These are phyloP conservation scores for Colletotrichum godetiae DNA, from an alignment of 2,329 filamentous ascomycete species.

Conservation along the genomic window DNA sequence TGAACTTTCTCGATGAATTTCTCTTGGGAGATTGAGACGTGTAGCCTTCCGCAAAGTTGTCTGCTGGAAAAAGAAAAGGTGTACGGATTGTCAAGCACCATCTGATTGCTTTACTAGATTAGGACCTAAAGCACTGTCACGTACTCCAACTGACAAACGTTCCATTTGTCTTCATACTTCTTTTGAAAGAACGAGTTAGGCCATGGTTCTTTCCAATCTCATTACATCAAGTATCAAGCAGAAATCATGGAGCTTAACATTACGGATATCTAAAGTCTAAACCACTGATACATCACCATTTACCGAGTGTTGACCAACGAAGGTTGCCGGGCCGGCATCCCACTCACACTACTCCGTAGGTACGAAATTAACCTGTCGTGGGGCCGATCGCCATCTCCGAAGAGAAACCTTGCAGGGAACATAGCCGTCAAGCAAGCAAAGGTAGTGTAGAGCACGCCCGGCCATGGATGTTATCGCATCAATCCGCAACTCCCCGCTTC, in stretches of 20 bases:
- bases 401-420: not conserved
- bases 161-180: too few species aligned
- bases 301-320: not conserved
- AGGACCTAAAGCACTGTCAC: too few species aligned
- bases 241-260: not conserved
- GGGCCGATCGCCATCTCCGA: not conserved
- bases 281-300: not conserved
- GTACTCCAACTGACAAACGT: too few species aligned
- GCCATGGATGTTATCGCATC: not conserved
- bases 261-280: too few species aligned
- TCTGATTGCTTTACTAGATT: too few species aligned
- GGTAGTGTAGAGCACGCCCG: not conserved
- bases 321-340: not conserved
- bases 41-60: too few species aligned
- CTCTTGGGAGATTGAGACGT: not conserved
- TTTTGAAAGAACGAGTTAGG: too few species aligned
- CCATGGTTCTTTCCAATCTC: not conserved
- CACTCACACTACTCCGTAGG: not conserved
- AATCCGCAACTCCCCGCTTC: conserved; percentile 14
- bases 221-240: not conserved
- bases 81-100: too few species aligned
- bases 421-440: not conserved
- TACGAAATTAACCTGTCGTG: not conserved
- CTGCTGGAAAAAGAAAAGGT: too few species aligned
- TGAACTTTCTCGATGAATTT: not conserved